Evolutionary conservation across 1,284 basidiomycete species (phyloP).

Genomic region (Marasmius fiardii): DNA sequence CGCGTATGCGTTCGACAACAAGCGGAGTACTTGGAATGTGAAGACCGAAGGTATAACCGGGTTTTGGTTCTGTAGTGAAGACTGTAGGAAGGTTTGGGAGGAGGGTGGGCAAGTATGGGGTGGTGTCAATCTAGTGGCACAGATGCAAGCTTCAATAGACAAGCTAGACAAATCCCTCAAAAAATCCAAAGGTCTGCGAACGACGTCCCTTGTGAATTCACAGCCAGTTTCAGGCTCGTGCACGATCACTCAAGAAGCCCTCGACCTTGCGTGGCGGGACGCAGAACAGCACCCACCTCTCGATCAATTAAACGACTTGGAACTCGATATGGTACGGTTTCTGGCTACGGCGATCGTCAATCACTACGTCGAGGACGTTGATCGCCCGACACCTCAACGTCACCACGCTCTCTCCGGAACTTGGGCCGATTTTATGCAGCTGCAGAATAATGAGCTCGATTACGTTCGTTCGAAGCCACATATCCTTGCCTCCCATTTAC

Average conservation of each 20-base stretch:
- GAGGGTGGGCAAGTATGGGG: constrained; percentile 28
- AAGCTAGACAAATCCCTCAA: constrained; percentile 32
- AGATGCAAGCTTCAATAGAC: constrained; percentile 28
- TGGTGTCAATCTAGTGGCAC: constrained; percentile 26
- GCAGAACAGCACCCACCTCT: constrained; percentile 18
- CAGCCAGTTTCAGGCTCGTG: too few species aligned
- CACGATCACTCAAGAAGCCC: constrained; percentile 18
- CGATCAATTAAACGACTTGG: constrained; percentile 40
- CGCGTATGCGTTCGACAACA: constrained; percentile 49
- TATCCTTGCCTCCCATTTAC: constrained; percentile 40
- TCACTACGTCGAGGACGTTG: constrained; percentile 32
- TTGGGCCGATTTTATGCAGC: constrained; percentile 39
- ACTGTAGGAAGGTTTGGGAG: constrained; percentile 45
- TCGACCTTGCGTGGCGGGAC: constrained; percentile 34
- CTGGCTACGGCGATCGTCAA: constrained; percentile 43
- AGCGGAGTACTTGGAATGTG: constrained; percentile 41
- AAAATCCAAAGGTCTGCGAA: constrained; percentile 19
- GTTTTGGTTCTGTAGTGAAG: constrained; percentile 52
- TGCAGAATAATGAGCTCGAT: constrained; percentile 49
- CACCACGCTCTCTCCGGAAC: constrained; percentile 16
- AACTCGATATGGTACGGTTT: constrained; percentile 50
- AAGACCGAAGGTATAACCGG: constrained; percentile 30
- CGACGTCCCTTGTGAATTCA: not conserved
- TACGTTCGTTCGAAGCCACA: constrained; percentile 37
- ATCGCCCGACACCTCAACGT: constrained; percentile 7